A percentile compares a stretch with the other conserved stretches of the same genome.
Conservation (phyloP, 352 stramenopile species). For the Peronosclerospora sorghi region DNA sequence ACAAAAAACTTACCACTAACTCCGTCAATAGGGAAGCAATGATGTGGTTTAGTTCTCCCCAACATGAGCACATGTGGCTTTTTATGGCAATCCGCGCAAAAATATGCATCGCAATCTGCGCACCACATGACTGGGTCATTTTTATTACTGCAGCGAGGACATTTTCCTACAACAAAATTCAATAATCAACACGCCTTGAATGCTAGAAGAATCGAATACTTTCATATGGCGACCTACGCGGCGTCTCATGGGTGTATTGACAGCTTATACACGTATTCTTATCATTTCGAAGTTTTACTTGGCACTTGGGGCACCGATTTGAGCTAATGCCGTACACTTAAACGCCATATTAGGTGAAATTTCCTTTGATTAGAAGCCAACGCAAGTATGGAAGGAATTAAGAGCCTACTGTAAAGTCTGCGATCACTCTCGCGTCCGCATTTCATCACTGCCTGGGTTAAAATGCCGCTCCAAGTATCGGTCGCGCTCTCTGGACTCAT, state of each 20-base stretch:
- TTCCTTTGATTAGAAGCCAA: neutral
- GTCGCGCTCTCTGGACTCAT: neutral
- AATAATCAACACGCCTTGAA: neutral
- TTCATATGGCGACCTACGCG: slow-evolving; percentile 17
- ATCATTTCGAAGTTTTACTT: slow-evolving; percentile 22
- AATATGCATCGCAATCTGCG: slow-evolving; percentile 52
- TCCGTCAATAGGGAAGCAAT: slow-evolving; percentile 44
- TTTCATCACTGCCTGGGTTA: slow-evolving; percentile 35
- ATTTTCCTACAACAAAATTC: slow-evolving; percentile 23
- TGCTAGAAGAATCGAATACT: neutral
- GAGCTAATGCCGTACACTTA: slow-evolving; percentile 56
- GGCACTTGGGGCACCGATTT: slow-evolving; percentile 36
- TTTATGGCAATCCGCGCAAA: slow-evolving; percentile 38
- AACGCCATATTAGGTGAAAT: neutral
- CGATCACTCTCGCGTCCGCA: slow-evolving; percentile 40
- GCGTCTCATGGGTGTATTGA: slow-evolving; percentile 22
- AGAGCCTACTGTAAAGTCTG: slow-evolving; percentile 34
- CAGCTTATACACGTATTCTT: slow-evolving; percentile 32
- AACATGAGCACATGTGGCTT: slow-evolving; percentile 49
- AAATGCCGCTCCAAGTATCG: slow-evolving; percentile 21
- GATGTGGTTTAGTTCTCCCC: slow-evolving; percentile 21
- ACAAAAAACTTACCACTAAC: slow-evolving; percentile 38
- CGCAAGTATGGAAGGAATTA: neutral
- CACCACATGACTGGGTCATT: slow-evolving; percentile 44
- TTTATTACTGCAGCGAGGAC: slow-evolving; percentile 25